phyloP scores from a whole-genome alignment of 73 alveolate species.

The Paramecium primaurelia region DNA sequence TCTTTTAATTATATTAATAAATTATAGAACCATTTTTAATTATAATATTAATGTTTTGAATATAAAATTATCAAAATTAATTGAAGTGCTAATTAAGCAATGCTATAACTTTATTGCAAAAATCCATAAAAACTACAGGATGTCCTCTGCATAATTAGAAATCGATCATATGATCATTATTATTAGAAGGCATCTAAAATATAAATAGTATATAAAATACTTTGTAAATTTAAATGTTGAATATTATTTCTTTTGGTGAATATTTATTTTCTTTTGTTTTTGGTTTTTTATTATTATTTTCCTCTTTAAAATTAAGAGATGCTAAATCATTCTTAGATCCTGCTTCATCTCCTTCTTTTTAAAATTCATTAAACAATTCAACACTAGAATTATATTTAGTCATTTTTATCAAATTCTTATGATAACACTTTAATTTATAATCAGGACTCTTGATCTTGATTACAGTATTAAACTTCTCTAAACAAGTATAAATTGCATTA shows the following conservation, averaged over 20 bases:
- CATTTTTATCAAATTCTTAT: constrained; percentile 10
- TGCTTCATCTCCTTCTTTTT: background rate
- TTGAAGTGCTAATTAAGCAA: constrained; percentile 44
- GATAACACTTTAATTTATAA: constrained; percentile 47
- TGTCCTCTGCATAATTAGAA: constrained; percentile 36
- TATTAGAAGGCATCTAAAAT: constrained; percentile 18
- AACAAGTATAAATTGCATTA: constrained; percentile 12
- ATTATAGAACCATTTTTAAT: background rate
- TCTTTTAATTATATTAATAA: no score
- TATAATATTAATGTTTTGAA: background rate
- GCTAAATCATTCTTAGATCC: constrained; percentile 27
- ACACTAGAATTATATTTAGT: background rate
- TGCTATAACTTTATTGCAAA: constrained; percentile 22
- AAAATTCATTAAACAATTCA: constrained; percentile 8
- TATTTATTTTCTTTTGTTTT: background rate
- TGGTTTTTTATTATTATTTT: background rate
- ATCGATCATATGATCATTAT: constrained; percentile 35
- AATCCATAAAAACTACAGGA: constrained; percentile 44
- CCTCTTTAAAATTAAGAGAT: background rate
- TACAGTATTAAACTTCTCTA: constrained; percentile 28
- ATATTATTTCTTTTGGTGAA: constrained; percentile 12
- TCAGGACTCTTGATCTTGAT: constrained; percentile 29
- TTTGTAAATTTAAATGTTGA: constrained; percentile 19
- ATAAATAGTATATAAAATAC: background rate
- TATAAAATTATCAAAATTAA: background rate